A percentile compares a stretch with the other conserved stretches of the same genome.
phyloP scores from a whole-genome alignment of 129 eudicot species.

The Helianthus tuberosus region DNA sequence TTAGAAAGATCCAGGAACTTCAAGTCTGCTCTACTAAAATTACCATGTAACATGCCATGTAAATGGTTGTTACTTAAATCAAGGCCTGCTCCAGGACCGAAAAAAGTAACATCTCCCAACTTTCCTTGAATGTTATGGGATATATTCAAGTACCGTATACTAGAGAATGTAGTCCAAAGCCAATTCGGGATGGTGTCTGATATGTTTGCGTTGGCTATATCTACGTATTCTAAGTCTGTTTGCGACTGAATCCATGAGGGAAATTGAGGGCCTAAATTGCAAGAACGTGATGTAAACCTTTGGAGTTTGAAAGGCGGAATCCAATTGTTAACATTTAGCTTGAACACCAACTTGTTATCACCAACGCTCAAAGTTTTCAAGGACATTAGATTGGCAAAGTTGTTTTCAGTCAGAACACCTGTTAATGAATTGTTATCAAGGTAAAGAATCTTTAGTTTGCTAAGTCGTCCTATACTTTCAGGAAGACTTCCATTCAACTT shows the following conservation, averaged over 20 bases:
- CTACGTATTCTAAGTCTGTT: not conserved
- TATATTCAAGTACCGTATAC: not conserved
- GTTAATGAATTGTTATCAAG: not conserved
- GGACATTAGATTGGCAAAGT: no score
- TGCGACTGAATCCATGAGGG: slow-evolving; percentile 2
- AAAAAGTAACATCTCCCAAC: not conserved
- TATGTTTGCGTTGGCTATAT: not conserved
- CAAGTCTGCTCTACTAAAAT: slow-evolving; percentile 7
- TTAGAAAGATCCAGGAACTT: slow-evolving; percentile 14
- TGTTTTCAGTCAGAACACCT: not conserved
- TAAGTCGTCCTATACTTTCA: not conserved
- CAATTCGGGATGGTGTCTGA: slow-evolving; percentile 1
- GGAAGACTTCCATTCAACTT: not conserved
- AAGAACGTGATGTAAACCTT: not conserved
- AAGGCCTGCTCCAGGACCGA: no score
- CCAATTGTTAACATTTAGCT: no score
- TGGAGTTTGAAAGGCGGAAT: not conserved
- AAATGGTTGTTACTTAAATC: slow-evolving; percentile 30
- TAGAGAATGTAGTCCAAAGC: not conserved
- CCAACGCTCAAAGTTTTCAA: no score
- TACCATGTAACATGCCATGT: slow-evolving; percentile 25
- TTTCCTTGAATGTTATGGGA: slow-evolving; percentile 5
- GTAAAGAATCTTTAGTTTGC: not conserved
- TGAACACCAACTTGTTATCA: no score
- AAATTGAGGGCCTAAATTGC: slow-evolving; percentile 2